These are phyloP conservation scores for Cairneyella variabilis DNA, from an alignment of 495 filamentous ascomycete genomes.

Conservation along the genomic window DNA sequence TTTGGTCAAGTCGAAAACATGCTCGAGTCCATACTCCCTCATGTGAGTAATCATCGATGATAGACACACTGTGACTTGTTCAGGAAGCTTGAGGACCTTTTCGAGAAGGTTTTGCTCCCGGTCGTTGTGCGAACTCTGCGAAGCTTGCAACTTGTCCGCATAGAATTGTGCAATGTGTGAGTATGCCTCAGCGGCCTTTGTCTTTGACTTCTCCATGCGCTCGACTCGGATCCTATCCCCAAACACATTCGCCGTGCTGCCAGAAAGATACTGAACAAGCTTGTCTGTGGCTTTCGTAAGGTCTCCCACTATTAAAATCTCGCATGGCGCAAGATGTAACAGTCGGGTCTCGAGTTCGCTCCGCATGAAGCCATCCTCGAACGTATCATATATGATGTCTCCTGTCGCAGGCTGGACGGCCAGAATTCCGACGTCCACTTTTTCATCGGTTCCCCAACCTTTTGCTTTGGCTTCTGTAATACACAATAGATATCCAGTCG, in stretches of 20 bases:
- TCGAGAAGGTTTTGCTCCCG: slow-evolving; percentile 63
- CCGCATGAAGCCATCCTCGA: slow-evolving; percentile 98
- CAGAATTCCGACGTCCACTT: slow-evolving; percentile 85
- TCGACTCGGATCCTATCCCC: slow-evolving; percentile 87
- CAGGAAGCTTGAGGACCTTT: slow-evolving; percentile 79
- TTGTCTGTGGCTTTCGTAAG: slow-evolving; percentile 93
- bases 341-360: slow-evolving; percentile 93
- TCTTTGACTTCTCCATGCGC: slow-evolving; percentile 70
- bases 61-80: slow-evolving; percentile 84
- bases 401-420: slow-evolving; percentile 95
- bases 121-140: slow-evolving; percentile 36
- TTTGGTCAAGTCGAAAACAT: slow-evolving; percentile 94
- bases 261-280: slow-evolving; percentile 83
- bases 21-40: slow-evolving; percentile 88
- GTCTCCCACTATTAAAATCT: slow-evolving; percentile 92
- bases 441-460: slow-evolving; percentile 87
- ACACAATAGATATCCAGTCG: slow-evolving; percentile 88
- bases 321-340: slow-evolving; percentile 92
- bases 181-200: slow-evolving; percentile 75
- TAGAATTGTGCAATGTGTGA: slow-evolving; percentile 95
- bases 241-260: slow-evolving; percentile 84
- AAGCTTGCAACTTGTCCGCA: slow-evolving; percentile 71
- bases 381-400: slow-evolving; percentile 94
- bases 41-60: slow-evolving; percentile 97
- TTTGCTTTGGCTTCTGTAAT: slow-evolving; percentile 85